A percentile compares a stretch with the other conserved stretches of the same genome.
Conservation (phyloP, 306 rosid genomes). For the Trifolium fragiferum region DNA sequence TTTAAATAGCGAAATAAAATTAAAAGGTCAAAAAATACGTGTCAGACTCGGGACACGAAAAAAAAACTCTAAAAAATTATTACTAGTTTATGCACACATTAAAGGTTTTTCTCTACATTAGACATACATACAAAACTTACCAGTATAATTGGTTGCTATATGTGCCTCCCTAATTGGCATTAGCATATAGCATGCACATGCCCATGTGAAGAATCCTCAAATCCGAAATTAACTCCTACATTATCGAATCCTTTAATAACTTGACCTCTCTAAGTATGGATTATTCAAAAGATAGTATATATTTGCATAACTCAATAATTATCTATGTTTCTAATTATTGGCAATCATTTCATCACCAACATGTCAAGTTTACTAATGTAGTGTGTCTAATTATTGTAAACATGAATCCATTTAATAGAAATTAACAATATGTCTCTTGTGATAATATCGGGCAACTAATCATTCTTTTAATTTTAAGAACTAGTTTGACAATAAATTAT, state of each 20-base stretch:
- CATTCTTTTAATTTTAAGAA: too few species aligned
- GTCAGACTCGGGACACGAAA: too few species aligned
- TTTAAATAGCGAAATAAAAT: too few species aligned
- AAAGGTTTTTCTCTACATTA: not conserved
- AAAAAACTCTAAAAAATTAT: too few species aligned
- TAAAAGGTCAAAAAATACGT: too few species aligned
- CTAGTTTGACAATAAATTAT: too few species aligned
- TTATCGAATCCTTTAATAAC: conserved; percentile 9
- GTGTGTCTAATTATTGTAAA: not conserved
- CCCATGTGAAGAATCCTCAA: not conserved
- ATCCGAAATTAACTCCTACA: conserved; percentile 45
- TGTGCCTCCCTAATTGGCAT: not conserved
- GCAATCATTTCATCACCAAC: conserved; percentile 18
- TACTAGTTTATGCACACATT: not conserved
- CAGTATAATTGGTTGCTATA: not conserved
- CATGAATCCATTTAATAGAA: too few species aligned
- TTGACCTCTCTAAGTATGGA: not conserved
- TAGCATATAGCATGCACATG: conserved; percentile 16
- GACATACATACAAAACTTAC: not conserved
- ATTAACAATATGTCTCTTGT: too few species aligned
- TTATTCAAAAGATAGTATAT: not conserved
- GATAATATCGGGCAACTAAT: too few species aligned
- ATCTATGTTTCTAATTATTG: conserved; percentile 32
- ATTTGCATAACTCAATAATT: not conserved
- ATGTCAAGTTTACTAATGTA: not conserved